Conservation (phyloP, 2,329 filamentous ascomycete genomes). For the Fusarium miscanthi region DNA sequence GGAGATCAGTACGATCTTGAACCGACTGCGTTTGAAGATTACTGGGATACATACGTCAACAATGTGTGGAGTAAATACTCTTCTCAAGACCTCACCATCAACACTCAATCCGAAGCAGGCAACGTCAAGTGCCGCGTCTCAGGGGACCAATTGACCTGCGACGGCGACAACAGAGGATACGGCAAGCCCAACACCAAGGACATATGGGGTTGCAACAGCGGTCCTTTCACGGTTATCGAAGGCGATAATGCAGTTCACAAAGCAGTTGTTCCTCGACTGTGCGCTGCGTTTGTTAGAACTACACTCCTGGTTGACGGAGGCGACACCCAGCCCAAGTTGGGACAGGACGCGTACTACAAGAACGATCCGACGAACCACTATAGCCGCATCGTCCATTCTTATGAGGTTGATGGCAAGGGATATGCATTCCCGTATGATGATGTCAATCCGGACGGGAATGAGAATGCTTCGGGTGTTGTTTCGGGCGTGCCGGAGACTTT, state of each 20-base stretch:
- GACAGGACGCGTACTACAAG: conserved; percentile 57
- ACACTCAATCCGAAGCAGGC: conserved; percentile 56
- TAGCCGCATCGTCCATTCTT: conserved; percentile 67
- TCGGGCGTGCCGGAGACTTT: conserved; percentile 42
- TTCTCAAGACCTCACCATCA: conserved; percentile 52
- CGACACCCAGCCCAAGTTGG: conserved; percentile 56
- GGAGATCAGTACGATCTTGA: conserved; percentile 54
- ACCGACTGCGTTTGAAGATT: conserved; percentile 51
- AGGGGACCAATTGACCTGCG: conserved; percentile 53
- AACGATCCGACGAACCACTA: conserved; percentile 65
- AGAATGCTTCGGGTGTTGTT: conserved; percentile 60
- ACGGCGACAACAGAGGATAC: conserved; percentile 57
- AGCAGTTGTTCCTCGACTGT: conserved; percentile 60
- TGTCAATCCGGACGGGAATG: conserved; percentile 66
- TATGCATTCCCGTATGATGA: conserved; percentile 78
- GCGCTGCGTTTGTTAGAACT: conserved; percentile 62
- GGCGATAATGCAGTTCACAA: conserved; percentile 55
- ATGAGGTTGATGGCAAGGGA: conserved; percentile 68
- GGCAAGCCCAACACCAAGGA: conserved; percentile 56
- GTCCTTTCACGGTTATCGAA: conserved; percentile 55
- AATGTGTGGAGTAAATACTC: conserved; percentile 59
- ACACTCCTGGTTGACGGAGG: conserved; percentile 60
- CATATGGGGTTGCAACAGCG: conserved; percentile 64
- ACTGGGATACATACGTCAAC: conserved; percentile 59
- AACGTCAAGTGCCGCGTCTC: conserved; percentile 54